Percentiles rank a stretch among this genome's conserved stretches.
Evolutionary conservation across 306 rosid species (phyloP).

Genomic region (Pterocarpus macrocarpus): DNA sequence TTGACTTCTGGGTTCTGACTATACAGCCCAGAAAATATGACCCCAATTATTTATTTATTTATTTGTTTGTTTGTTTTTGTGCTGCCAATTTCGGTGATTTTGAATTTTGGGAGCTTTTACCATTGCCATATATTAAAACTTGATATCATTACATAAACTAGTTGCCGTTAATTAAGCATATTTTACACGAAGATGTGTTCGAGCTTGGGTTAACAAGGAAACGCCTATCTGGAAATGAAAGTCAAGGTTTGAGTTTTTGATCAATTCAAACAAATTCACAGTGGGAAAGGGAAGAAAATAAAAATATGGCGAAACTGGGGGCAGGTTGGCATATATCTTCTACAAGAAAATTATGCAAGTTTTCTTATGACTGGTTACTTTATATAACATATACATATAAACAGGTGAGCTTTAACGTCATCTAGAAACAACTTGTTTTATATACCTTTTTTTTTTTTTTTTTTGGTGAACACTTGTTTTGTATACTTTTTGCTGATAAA

Average conservation of each 20-base stretch:
- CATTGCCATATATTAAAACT: background rate
- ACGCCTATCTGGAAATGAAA: background rate
- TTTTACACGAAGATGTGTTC: background rate
- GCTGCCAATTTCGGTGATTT: background rate
- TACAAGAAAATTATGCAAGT: background rate
- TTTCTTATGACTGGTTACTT: background rate
- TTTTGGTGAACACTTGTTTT: no score
- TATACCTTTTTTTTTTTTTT: no score
- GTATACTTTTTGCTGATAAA: no score
- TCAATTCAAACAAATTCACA: conserved; percentile 4
- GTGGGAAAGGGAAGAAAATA: background rate
- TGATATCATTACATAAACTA: background rate
- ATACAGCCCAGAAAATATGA: background rate
- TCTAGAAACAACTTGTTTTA: no score
- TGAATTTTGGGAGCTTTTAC: background rate
- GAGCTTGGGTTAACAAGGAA: background rate
- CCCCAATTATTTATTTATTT: background rate
- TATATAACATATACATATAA: background rate
- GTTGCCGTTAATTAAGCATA: background rate
- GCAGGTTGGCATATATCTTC: background rate
- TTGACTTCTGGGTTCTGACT: conserved; percentile 7
- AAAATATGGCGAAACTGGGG: background rate
- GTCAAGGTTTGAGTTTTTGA: background rate
- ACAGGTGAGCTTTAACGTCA: no score
- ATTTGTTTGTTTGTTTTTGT: background rate